These are phyloP conservation scores for Xylona heveae DNA, from an alignment of 495 filamentous ascomycete genomes.

Conservation along the genomic window DNA sequence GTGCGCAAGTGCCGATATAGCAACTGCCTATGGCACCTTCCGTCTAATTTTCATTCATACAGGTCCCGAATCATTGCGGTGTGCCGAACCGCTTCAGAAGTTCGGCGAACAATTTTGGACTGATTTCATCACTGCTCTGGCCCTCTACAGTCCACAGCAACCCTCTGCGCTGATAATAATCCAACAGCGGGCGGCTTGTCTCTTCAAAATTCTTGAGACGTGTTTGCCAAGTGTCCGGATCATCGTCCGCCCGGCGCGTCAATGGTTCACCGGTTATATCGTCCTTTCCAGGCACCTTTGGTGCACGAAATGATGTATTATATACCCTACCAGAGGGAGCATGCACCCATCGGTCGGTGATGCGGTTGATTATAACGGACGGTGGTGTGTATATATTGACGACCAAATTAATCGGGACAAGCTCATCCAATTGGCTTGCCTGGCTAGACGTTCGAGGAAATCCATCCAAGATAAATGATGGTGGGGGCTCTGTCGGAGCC, in stretches of 20 bases:
- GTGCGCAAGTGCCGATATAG: no score
- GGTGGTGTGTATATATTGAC: constrained; percentile 44
- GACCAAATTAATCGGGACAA: constrained; percentile 83
- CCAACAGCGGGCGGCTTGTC: constrained; percentile 61
- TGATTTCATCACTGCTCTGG: constrained; percentile 83
- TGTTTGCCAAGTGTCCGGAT: constrained; percentile 61
- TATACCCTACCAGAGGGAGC: constrained; percentile 81
- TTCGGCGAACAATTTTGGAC: constrained; percentile 59
- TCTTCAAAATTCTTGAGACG: constrained; percentile 69
- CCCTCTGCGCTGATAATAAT: constrained; percentile 74
- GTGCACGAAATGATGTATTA: constrained; percentile 80
- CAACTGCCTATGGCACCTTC: no score
- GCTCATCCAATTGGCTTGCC: constrained; percentile 48
- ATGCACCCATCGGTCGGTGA: constrained; percentile 83
- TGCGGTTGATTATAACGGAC: constrained; percentile 69
- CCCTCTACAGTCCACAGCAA: constrained; percentile 76
- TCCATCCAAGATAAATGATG: constrained; percentile 88
- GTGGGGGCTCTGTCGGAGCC: constrained; percentile 12
- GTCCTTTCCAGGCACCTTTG: constrained; percentile 60
- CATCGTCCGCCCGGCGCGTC: constrained; percentile 67
- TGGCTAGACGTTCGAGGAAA: constrained; percentile 80
- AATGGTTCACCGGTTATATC: constrained; percentile 81
- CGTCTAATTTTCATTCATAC: not conserved
- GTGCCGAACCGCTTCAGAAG: constrained; percentile 48
- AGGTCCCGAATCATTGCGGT: not conserved